These are phyloP conservation scores for Eudorina sp. DNA, from an alignment of 139 green algal species.

Conservation along the genomic window DNA sequence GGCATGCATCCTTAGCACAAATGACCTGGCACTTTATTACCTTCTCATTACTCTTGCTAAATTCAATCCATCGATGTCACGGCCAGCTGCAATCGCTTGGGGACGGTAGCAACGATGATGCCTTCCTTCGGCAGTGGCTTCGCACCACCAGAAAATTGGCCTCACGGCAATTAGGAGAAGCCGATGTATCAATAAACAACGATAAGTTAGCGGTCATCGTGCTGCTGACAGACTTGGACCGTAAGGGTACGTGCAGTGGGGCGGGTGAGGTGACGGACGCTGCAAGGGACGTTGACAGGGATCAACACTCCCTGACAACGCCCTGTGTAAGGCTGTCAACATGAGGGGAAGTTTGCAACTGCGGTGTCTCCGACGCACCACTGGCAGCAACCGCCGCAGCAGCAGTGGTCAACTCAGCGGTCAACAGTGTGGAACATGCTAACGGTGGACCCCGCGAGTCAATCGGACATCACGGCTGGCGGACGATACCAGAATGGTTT, in stretches of 20 bases:
- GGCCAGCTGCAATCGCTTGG: neutral
- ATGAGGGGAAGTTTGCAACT: too few species aligned
- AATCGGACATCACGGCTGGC: neutral
- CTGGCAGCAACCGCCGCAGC: too few species aligned
- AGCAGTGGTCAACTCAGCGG: neutral
- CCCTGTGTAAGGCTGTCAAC: too few species aligned
- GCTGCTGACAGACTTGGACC: constrained; percentile 8
- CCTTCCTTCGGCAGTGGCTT: neutral
- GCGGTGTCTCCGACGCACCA: too few species aligned
- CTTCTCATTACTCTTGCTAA: neutral
- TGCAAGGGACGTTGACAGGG: too few species aligned
- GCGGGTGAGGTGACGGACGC: too few species aligned
- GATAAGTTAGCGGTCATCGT: neutral
- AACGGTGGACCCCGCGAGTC: neutral
- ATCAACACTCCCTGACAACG: too few species aligned
- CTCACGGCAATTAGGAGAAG: too few species aligned
- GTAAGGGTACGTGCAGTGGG: too few species aligned
- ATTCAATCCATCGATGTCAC: neutral
- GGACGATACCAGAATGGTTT: neutral
- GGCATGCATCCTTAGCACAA: too few species aligned
- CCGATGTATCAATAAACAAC: neutral
- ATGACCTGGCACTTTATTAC: too few species aligned
- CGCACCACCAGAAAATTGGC: neutral
- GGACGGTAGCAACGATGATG: neutral
- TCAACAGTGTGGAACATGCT: neutral